phyloP scores from a whole-genome alignment of 2,329 filamentous ascomycete genomes.

The Ophiostoma australiae region DNA sequence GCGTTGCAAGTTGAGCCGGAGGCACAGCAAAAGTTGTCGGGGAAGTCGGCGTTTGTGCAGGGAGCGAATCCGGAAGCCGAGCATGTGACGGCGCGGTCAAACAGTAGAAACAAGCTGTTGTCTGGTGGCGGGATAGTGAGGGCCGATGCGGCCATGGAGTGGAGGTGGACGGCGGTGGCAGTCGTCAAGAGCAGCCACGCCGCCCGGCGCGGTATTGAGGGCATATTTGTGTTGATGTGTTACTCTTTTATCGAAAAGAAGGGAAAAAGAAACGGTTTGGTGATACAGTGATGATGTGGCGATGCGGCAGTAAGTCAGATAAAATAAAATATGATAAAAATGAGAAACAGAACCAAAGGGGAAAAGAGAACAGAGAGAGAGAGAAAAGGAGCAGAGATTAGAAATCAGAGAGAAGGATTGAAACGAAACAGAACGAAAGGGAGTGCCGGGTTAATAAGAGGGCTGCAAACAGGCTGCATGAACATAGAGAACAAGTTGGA shows the following conservation, averaged over 20 bases:
- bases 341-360: background rate
- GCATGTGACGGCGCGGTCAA: conserved; percentile 13
- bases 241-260: background rate
- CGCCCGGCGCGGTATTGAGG: conserved; percentile 31
- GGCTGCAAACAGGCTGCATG: background rate
- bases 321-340: background rate
- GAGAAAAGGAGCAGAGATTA: background rate
- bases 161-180: conserved; percentile 29
- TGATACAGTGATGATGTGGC: background rate
- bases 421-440: background rate
- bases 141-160: conserved; percentile 30
- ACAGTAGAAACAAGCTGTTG: conserved; percentile 2
- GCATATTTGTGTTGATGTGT: background rate
- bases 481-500: background rate
- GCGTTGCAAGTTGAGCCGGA: conserved; percentile 50
- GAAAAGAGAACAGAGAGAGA: background rate
- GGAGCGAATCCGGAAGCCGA: conserved; percentile 40
- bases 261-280: too few species aligned
- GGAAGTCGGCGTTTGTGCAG: conserved; percentile 52
- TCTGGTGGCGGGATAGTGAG: conserved; percentile 32
- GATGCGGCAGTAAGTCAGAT: background rate
- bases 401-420: background rate
- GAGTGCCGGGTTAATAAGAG: background rate
- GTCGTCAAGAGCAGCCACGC: conserved; percentile 36
- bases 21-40: conserved; percentile 63